A percentile compares a stretch with the other conserved stretches of the same genome.
phyloP scores from a whole-genome alignment of 345 rosid genomes.

The Boechera stricta region DNA sequence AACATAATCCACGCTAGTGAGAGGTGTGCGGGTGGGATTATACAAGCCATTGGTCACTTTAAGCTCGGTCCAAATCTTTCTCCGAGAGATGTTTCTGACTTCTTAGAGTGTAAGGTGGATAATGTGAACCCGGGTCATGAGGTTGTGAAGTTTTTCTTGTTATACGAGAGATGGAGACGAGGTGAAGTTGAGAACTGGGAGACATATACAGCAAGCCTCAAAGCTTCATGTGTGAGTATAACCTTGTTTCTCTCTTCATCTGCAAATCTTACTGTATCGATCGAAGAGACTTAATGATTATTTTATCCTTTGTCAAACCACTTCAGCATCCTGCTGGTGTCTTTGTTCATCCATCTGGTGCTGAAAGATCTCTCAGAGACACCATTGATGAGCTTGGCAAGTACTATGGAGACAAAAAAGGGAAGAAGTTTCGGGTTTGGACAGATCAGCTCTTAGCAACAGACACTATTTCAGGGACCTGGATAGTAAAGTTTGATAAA shows the following conservation, averaged over 20 bases:
- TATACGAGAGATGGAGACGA: constrained; percentile 89
- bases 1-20: constrained; percentile 78
- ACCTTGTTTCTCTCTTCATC: constrained; percentile 7
- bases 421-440: constrained; percentile 73
- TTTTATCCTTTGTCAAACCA: constrained; percentile 3
- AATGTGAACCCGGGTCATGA: constrained; percentile 53
- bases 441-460: constrained; percentile 68
- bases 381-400: constrained; percentile 58
- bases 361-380: constrained; percentile 63
- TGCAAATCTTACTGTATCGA: background rate
- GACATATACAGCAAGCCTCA: constrained; percentile 60
- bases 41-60: constrained; percentile 90
- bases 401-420: constrained; percentile 74
- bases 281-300: constrained; percentile 21
- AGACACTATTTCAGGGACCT: constrained; percentile 59
- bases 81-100: constrained; percentile 72
- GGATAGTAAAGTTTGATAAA: constrained; percentile 74
- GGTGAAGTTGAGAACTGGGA: constrained; percentile 79
- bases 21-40: constrained; percentile 88
- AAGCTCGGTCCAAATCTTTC: constrained; percentile 78
- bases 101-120: constrained; percentile 42
- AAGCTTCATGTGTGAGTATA: constrained; percentile 72
- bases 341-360: constrained; percentile 76
- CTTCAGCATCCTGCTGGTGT: constrained; percentile 63
- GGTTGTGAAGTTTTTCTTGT: constrained; percentile 72